Evolutionary conservation across 768 basidiomycete genomes (phyloP).

Genomic region (Daedalea quercina): DNA sequence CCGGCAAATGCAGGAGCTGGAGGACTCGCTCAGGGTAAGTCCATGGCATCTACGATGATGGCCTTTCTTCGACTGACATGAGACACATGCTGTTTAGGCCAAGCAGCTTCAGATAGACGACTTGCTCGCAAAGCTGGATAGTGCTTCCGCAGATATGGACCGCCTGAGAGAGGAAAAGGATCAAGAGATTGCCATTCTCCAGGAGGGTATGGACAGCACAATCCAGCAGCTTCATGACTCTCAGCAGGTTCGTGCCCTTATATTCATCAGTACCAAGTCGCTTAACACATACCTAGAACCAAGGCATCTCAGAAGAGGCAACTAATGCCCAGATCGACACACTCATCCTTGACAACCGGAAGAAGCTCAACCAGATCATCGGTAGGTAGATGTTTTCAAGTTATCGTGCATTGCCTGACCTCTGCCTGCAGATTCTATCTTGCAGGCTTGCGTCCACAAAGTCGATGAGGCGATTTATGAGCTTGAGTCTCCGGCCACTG

Average conservation of each 20-base stretch:
- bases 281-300: conserved; percentile 44
- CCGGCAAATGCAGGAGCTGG: conserved; percentile 91
- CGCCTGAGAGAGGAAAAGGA: conserved; percentile 91
- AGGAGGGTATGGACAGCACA: conserved; percentile 92
- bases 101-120: conserved; percentile 98
- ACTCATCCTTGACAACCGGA: conserved; percentile 92
- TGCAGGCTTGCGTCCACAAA: conserved; percentile 94
- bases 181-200: conserved; percentile 90
- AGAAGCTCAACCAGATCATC: conserved; percentile 97
- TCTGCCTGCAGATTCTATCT: conserved; percentile 73
- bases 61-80: conserved; percentile 3
- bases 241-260: conserved; percentile 55
- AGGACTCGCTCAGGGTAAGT: conserved; percentile 85
- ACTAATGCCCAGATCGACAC: conserved; percentile 97
- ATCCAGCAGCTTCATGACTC: conserved; percentile 82
- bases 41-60: neutral
- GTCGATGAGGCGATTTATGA: conserved; percentile 98
- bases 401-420: conserved; percentile 8
- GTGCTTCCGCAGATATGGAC: conserved; percentile 69
- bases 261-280: neutral
- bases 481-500: conserved; percentile 90
- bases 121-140: conserved; percentile 73
- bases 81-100: conserved; percentile 38
- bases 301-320: conserved; percentile 80
- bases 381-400: conserved; percentile 37